These are phyloP conservation scores for Vaccinium vitisidaea DNA, from an alignment of 148 eudicot genomes.

Conservation along the genomic window DNA sequence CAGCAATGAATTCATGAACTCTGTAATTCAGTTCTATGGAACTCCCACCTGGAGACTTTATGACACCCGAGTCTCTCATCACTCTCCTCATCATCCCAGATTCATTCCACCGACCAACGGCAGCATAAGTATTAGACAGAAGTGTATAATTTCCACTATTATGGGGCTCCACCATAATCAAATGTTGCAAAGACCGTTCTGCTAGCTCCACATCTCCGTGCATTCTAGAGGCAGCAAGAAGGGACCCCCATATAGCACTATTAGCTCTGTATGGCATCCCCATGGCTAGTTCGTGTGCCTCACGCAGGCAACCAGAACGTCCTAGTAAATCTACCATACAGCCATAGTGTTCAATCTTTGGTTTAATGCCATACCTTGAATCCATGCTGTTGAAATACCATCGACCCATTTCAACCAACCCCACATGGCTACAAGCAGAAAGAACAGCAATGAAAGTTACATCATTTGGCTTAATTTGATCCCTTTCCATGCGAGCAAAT, in stretches of 20 bases:
- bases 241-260: constrained; percentile 63
- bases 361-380: constrained; percentile 38
- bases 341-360: constrained; percentile 59
- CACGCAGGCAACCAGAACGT: constrained; percentile 49
- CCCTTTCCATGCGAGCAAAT: constrained; percentile 47
- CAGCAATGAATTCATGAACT: constrained; percentile 37
- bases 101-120: constrained; percentile 47
- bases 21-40: constrained; percentile 41
- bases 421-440: constrained; percentile 61
- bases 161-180: constrained; percentile 47
- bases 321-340: constrained; percentile 61
- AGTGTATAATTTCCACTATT: constrained; percentile 54
- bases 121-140: constrained; percentile 50
- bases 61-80: constrained; percentile 46
- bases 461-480: constrained; percentile 41
- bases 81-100: constrained; percentile 44
- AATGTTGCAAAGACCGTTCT: constrained; percentile 31
- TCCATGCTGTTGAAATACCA: constrained; percentile 40
- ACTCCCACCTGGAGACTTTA: constrained; percentile 48
- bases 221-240: constrained; percentile 50
- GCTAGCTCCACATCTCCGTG: constrained; percentile 45
- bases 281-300: constrained; percentile 41
- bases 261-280: constrained; percentile 54
- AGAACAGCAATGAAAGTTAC: constrained; percentile 47
- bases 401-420: constrained; percentile 49